phyloP scores from a whole-genome alignment of 805 yeast genomes.

The Candida anglica region DNA sequence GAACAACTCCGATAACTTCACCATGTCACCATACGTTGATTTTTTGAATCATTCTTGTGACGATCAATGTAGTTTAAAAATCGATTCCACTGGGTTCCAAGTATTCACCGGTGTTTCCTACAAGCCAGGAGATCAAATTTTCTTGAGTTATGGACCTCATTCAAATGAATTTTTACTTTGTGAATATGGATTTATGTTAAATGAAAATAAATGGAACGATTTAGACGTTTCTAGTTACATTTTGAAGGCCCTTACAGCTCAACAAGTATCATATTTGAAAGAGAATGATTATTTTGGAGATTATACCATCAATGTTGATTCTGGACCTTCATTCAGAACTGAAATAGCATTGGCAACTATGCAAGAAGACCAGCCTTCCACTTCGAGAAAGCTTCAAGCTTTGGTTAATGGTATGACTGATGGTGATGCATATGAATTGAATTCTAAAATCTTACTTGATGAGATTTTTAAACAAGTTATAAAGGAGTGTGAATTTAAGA shows the following conservation, averaged over 20 bases:
- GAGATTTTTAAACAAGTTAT: conserved; percentile 28
- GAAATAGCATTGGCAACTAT: conserved; percentile 68
- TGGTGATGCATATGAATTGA: conserved; percentile 35
- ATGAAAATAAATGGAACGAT: conserved; percentile 61
- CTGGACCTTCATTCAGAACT: conserved; percentile 64
- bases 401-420: conserved; percentile 46
- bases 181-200: conserved; percentile 80
- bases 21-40: conserved; percentile 90
- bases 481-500: conserved; percentile 16
- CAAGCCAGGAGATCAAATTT: conserved; percentile 53
- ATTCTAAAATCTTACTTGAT: conserved; percentile 23
- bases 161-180: conserved; percentile 75
- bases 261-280: conserved; percentile 45
- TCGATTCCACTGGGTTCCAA: conserved; percentile 46
- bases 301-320: conserved; percentile 55
- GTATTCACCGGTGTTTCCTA: conserved; percentile 32
- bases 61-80: conserved; percentile 50
- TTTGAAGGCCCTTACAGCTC: conserved; percentile 23
- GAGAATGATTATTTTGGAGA: conserved; percentile 63
- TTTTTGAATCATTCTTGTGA: conserved; percentile 70
- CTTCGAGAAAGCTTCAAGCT: conserved; percentile 30
- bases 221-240: conserved; percentile 57
- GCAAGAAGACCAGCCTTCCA: conserved; percentile 29
- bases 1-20: conserved; percentile 60
- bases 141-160: conserved; percentile 83